These are phyloP conservation scores for Aspergillus ustus DNA, from an alignment of 2,329 filamentous ascomycete genomes.

Conservation along the genomic window DNA sequence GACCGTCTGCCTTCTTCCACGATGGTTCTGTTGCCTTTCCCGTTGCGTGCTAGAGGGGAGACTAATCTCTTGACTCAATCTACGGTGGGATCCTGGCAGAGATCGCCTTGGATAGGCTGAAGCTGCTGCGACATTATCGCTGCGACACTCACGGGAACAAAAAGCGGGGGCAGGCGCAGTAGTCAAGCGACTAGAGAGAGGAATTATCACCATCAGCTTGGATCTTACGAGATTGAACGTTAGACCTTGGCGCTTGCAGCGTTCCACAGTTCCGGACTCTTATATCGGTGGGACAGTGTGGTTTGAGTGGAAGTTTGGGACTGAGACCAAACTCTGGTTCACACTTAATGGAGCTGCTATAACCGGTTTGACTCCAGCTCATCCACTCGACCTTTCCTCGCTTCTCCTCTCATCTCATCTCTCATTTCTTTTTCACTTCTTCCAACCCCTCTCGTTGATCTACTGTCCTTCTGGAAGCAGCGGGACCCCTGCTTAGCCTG, in stretches of 20 bases:
- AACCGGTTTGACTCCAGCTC: background rate
- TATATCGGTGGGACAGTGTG: background rate
- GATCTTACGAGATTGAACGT: background rate
- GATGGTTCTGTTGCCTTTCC: constrained; percentile 5
- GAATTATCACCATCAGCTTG: background rate
- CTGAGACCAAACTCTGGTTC: constrained; percentile 5
- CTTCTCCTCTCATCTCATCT: background rate
- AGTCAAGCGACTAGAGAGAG: background rate
- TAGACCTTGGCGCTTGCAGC: constrained; percentile 15
- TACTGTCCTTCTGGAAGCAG: constrained; percentile 14
- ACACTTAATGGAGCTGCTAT: background rate
- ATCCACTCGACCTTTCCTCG: background rate
- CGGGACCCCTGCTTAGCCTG: constrained; percentile 14
- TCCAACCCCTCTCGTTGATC: background rate
- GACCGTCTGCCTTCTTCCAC: background rate
- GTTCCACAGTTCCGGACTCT: background rate
- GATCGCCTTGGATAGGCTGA: background rate
- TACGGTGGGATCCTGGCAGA: background rate
- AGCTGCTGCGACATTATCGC: background rate
- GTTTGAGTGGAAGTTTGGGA: background rate
- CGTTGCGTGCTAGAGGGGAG: background rate
- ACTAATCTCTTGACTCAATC: background rate
- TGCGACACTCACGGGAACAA: constrained; percentile 8
- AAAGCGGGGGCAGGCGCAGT: constrained; percentile 4
- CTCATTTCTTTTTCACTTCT: background rate